Percentiles rank a stretch among this genome's conserved stretches.
Evolutionary conservation across 257 asterid species (phyloP).

Genomic region (Nicotiana tabacum): DNA sequence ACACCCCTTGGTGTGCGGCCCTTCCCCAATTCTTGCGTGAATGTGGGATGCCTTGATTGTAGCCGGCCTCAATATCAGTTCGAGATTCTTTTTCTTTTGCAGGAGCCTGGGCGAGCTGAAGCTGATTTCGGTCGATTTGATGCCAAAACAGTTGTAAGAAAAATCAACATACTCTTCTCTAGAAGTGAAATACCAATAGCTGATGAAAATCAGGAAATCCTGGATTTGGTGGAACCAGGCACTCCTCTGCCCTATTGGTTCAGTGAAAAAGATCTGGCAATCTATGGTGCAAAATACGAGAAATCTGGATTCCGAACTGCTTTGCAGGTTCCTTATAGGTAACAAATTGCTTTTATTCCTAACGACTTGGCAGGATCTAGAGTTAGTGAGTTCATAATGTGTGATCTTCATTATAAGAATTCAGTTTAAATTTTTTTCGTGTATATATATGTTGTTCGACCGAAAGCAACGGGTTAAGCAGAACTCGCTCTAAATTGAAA

Average conservation of each 20-base stretch:
- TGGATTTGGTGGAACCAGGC: slow-evolving; percentile 65
- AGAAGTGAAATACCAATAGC: slow-evolving; percentile 59
- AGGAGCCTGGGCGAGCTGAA: slow-evolving; percentile 87
- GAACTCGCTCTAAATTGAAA: no score
- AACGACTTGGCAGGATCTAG: no score
- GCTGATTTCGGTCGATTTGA: slow-evolving; percentile 74
- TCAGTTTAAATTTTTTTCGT: neutral
- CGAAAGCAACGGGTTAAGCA: no score
- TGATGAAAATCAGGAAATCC: slow-evolving; percentile 55
- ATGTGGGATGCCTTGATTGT: neutral
- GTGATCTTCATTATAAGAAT: neutral
- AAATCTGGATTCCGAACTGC: slow-evolving; percentile 70
- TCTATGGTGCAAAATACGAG: slow-evolving; percentile 52
- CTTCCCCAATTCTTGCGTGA: no score
- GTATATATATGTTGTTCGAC: no score
- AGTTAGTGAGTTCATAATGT: no score
- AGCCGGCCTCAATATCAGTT: neutral
- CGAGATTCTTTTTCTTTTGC: neutral
- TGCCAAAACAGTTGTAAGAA: slow-evolving; percentile 64
- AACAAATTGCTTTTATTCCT: neutral
- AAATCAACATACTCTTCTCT: slow-evolving; percentile 65
- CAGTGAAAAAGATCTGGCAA: slow-evolving; percentile 54
- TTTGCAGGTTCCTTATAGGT: slow-evolving; percentile 73
- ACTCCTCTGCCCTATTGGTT: slow-evolving; percentile 72
- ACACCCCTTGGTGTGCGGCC: no score